phyloP scores from a whole-genome alignment of 139 green algal genomes.

The Chlamydomonas sp. region DNA sequence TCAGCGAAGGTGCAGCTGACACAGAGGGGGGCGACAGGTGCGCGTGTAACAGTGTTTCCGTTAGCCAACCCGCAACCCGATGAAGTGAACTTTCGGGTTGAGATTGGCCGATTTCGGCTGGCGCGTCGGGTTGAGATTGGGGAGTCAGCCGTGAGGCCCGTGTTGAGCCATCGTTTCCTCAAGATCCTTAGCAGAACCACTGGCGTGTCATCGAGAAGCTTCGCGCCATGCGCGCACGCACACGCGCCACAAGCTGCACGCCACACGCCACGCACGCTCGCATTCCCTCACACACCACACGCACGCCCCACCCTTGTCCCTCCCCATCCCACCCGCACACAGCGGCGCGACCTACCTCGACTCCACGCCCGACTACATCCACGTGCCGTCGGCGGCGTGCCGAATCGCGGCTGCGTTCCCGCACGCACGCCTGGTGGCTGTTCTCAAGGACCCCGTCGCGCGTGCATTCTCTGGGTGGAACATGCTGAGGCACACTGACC shows the following conservation, averaged over 20 bases:
- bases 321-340: background rate
- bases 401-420: conserved; percentile 1
- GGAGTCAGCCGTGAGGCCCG: too few species aligned
- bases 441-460: conserved; percentile 6
- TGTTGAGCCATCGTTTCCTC: too few species aligned
- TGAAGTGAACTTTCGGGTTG: too few species aligned
- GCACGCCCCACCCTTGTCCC: background rate
- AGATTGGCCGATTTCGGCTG: too few species aligned
- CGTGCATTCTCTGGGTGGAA: conserved; percentile 8
- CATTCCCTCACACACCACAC: background rate
- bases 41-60: too few species aligned
- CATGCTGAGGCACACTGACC: conserved; percentile 1
- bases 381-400: conserved; percentile 4
- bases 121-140: too few species aligned
- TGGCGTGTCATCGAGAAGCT: too few species aligned
- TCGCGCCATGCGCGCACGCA: background rate
- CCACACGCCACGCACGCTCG: background rate
- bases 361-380: conserved; percentile 10
- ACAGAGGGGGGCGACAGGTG: too few species aligned
- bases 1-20: too few species aligned
- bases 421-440: background rate
- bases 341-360: conserved; percentile 4
- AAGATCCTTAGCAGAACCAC: too few species aligned
- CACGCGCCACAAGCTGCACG: background rate
- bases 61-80: too few species aligned